These are phyloP conservation scores for Flaveria robusta DNA, from an alignment of 129 eudicot species.

Conservation along the genomic window DNA sequence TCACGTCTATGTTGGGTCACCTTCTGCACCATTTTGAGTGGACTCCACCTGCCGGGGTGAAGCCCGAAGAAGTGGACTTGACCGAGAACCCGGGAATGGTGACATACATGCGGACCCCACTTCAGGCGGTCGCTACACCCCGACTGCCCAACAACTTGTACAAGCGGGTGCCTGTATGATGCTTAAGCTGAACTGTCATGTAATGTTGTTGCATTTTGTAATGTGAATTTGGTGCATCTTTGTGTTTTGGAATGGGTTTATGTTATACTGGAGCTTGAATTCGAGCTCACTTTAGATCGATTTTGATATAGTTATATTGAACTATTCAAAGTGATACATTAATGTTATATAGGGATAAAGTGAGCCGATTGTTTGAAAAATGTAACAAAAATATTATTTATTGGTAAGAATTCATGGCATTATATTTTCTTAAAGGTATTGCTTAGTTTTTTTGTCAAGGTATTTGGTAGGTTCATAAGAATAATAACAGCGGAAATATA, in stretches of 20 bases:
- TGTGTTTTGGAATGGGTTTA: slow-evolving; percentile 26
- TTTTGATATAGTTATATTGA: background rate
- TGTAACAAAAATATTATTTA: background rate
- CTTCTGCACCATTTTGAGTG: slow-evolving; percentile 73
- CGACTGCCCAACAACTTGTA: slow-evolving; percentile 62
- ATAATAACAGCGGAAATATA: no score
- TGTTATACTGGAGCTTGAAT: slow-evolving; percentile 20
- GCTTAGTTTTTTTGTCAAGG: no score
- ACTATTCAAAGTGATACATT: background rate
- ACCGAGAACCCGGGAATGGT: slow-evolving; percentile 77
- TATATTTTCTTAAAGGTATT: no score
- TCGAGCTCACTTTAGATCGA: background rate
- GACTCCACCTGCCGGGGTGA: slow-evolving; percentile 65
- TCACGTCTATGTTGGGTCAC: slow-evolving; percentile 80
- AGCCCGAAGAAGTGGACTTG: slow-evolving; percentile 76
- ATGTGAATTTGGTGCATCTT: slow-evolving; percentile 5
- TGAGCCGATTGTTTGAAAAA: background rate
- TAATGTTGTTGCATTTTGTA: slow-evolving; percentile 25
- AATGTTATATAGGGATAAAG: background rate
- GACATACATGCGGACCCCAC: slow-evolving; percentile 70
- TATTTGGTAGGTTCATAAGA: no score
- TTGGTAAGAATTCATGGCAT: no score
- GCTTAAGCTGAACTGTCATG: background rate
- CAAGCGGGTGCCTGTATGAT: slow-evolving; percentile 52
- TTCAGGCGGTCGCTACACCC: slow-evolving; percentile 69